These are phyloP conservation scores for Aspergillus leporis DNA, from an alignment of 495 filamentous ascomycete species.

Conservation along the genomic window DNA sequence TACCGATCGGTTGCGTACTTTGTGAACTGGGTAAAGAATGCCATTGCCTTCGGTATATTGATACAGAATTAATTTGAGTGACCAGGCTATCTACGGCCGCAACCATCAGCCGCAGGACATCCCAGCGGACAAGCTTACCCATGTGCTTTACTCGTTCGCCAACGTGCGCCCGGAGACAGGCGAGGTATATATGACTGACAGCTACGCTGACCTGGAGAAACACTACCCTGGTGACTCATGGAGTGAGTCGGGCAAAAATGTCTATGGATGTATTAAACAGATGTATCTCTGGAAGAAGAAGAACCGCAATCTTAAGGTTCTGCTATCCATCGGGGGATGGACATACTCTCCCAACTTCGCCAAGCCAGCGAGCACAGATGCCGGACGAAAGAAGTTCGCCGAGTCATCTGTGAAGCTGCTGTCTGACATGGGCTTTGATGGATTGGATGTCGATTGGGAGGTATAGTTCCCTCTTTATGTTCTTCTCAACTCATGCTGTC, in stretches of 20 bases:
- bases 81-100: constrained; percentile 70
- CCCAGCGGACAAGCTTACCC: constrained; percentile 74
- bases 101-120: constrained; percentile 75
- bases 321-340: constrained; percentile 96
- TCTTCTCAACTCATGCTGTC: too few relatives aligned
- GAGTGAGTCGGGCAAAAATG: constrained; percentile 46
- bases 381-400: constrained; percentile 70
- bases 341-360: constrained; percentile 89
- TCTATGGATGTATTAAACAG: constrained; percentile 79
- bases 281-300: constrained; percentile 85
- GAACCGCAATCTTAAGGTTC: constrained; percentile 84
- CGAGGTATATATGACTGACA: constrained; percentile 77
- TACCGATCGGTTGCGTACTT: constrained; percentile 16
- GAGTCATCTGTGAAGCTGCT: constrained; percentile 63
- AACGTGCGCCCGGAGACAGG: constrained; percentile 60
- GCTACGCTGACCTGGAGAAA: constrained; percentile 81
- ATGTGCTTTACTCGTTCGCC: constrained; percentile 80
- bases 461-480: constrained; percentile 13
- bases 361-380: constrained; percentile 56
- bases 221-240: constrained; percentile 62
- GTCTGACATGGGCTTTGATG: constrained; percentile 62
- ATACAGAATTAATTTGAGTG: neutral
- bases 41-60: neutral
- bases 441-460: constrained; percentile 67
- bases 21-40: constrained; percentile 10